Conservation (phyloP, 2,329 filamentous ascomycete species). For the Magnaporthiopsis rhizophila region DNA sequence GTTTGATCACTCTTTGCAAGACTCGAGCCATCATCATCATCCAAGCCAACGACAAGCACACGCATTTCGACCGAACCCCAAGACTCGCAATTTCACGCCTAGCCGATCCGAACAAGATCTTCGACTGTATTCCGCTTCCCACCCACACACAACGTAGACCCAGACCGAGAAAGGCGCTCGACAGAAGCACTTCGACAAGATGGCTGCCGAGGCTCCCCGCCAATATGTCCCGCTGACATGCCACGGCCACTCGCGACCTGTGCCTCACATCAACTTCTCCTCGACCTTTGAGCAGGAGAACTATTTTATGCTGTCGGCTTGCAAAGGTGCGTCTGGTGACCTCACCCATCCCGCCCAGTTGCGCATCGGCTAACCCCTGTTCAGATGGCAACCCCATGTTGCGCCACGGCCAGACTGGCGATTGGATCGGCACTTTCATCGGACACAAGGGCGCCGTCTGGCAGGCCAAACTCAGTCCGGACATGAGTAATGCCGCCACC, state of each 20-base stretch:
- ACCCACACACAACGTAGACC: background rate
- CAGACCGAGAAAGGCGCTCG: background rate
- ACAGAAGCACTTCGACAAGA: conserved; percentile 10
- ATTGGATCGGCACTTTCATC: conserved; percentile 97
- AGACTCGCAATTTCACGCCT: background rate
- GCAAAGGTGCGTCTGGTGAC: conserved; percentile 56
- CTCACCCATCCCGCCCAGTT: background rate
- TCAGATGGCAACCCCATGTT: conserved; percentile 97
- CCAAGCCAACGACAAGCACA: background rate
- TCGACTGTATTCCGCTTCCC: background rate
- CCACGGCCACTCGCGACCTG: conserved; percentile 87
- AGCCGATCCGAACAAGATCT: background rate
- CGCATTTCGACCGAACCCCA: background rate
- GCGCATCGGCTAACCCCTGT: background rate
- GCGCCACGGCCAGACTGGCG: conserved; percentile 87
- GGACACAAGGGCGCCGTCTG: conserved; percentile 98
- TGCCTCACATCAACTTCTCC: conserved; percentile 87
- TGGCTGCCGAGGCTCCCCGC: conserved; percentile 27
- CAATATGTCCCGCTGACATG: conserved; percentile 84
- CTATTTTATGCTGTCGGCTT: conserved; percentile 89
- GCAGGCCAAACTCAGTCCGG: conserved; percentile 85
- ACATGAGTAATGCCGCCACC: conserved; percentile 82
- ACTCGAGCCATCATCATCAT: background rate
- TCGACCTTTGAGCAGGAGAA: conserved; percentile 71
- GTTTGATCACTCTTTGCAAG: background rate